Evolutionary conservation across 1,284 basidiomycete genomes (phyloP).

Genomic region (Amylostereum chailletii): DNA sequence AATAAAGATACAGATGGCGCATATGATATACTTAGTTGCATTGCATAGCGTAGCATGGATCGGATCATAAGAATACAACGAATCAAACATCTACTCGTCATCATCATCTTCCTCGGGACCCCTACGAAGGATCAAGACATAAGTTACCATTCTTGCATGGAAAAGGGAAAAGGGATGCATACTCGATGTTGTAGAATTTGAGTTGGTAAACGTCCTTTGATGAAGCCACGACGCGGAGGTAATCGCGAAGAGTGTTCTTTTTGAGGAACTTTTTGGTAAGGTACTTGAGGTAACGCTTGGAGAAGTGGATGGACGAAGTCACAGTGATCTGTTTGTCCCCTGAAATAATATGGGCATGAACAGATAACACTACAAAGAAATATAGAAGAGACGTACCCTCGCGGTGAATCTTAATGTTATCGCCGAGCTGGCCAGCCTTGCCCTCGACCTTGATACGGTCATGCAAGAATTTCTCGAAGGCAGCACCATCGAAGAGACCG

Average conservation of each 20-base stretch:
- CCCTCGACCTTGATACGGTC: slow-evolving; percentile 85
- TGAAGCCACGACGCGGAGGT: slow-evolving; percentile 71
- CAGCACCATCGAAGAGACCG: slow-evolving; percentile 85
- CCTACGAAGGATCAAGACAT: slow-evolving; percentile 2
- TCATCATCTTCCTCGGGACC: slow-evolving; percentile 12
- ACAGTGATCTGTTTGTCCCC: slow-evolving; percentile 75
- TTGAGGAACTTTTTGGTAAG: slow-evolving; percentile 95
- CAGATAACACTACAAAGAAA: slow-evolving; percentile 4
- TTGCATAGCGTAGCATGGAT: too few species aligned
- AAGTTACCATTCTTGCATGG: not conserved
- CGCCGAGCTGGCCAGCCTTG: slow-evolving; percentile 82
- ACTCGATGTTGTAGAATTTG: slow-evolving; percentile 93
- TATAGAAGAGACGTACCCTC: slow-evolving; percentile 51
- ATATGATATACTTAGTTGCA: not conserved
- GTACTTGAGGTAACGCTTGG: slow-evolving; percentile 91
- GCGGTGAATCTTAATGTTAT: slow-evolving; percentile 72
- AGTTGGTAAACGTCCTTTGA: slow-evolving; percentile 87
- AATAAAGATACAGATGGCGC: not conserved
- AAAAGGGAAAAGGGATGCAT: slow-evolving; percentile 24
- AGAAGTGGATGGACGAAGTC: slow-evolving; percentile 77
- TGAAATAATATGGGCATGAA: slow-evolving; percentile 16
- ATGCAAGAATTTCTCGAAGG: slow-evolving; percentile 90
- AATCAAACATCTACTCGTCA: slow-evolving; percentile 10
- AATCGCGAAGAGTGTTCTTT: slow-evolving; percentile 80
- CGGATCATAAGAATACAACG: not conserved